Evolutionary conservation across 2,329 filamentous ascomycete species (phyloP), one percentile per base, ranked within the genome.

Genomic region (Colletotrichum neosansevieriae): DNA sequence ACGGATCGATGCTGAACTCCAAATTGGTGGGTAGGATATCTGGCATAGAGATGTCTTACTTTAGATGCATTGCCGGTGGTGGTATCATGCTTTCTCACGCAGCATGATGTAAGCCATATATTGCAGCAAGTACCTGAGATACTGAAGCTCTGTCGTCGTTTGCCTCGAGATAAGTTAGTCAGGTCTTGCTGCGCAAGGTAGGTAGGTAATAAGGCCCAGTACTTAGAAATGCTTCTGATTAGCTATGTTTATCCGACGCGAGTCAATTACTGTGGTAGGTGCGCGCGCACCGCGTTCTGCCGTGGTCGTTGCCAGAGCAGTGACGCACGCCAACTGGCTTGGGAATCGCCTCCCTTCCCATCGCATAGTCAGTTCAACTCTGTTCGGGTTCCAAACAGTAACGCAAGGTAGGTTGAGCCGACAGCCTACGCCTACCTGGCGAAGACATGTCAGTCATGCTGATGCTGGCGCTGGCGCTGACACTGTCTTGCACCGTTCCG

Each of bases 281-380:
- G 19, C 21, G 53, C 53, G 59, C 53, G 59, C 36, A 67, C 45
- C 17, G 19, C 44, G 19, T 51, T 36, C 19, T 63, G 59, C 45
- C 15, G 49, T 50, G 47, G 47, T n/a, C 17, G 65, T 68, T 68
- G 65, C 53, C 47, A 54, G 54, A 54, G 65, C 47, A 64, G 61
- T 68, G 65, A 59, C 54, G 65, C 65, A 65, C 45, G 29, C 54
- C 45, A 59, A 34, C 45, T 53, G 32, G 60, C 36, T 54, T 42
- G 45, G 11, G 49, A 50, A 68, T 50, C 40, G 40, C 47, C 61
- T 65, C 61, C 47, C 54, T 68, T 21, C 34, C 44, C 40, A 34
- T 50, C 56, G 47, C 53, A 36, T 32, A 59, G 38, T 56, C 40
- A 42, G 60, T 40, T 53, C 19, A 17, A 24, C 21, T 32, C 24